These are phyloP conservation scores for Microbotryomycetes sp. DNA, from an alignment of 1,284 basidiomycete species.

Conservation along the genomic window DNA sequence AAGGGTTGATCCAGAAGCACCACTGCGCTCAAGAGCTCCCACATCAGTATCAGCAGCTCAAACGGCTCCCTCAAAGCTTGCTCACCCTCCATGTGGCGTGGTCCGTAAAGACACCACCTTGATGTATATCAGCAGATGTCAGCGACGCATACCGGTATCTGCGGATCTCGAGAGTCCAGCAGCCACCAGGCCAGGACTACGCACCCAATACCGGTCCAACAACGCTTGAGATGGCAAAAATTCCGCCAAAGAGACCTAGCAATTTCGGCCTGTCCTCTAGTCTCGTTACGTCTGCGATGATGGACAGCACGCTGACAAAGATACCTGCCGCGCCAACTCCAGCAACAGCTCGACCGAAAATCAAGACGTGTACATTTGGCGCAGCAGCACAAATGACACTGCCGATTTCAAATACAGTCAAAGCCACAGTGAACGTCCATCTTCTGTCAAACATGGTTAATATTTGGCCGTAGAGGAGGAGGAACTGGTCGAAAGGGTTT, in stretches of 20 bases:
- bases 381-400: constrained; percentile 51
- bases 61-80: constrained; percentile 39
- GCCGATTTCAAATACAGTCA: constrained; percentile 50
- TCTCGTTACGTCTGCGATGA: constrained; percentile 45
- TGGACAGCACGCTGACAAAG: constrained; percentile 46
- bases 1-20: constrained; percentile 35
- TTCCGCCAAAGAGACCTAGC: constrained; percentile 41
- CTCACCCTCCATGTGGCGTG: constrained; percentile 48
- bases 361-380: constrained; percentile 47
- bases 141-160: too few relatives aligned
- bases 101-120: constrained; percentile 46
- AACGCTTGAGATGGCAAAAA: constrained; percentile 45
- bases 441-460: constrained; percentile 44
- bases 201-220: constrained; percentile 44
- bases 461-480: constrained; percentile 39
- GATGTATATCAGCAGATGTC: too few relatives aligned
- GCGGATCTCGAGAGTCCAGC: background rate
- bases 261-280: constrained; percentile 46
- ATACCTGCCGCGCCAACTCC: constrained; percentile 49
- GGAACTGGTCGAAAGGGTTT: constrained; percentile 25
- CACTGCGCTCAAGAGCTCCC: constrained; percentile 7
- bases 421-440: constrained; percentile 46
- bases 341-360: constrained; percentile 50
- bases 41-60: constrained; percentile 6
- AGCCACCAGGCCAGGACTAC: too few relatives aligned